Evolutionary conservation across 176 grass and related monocot genomes (phyloP).

Genomic region (Urochloa ruziziensis): DNA sequence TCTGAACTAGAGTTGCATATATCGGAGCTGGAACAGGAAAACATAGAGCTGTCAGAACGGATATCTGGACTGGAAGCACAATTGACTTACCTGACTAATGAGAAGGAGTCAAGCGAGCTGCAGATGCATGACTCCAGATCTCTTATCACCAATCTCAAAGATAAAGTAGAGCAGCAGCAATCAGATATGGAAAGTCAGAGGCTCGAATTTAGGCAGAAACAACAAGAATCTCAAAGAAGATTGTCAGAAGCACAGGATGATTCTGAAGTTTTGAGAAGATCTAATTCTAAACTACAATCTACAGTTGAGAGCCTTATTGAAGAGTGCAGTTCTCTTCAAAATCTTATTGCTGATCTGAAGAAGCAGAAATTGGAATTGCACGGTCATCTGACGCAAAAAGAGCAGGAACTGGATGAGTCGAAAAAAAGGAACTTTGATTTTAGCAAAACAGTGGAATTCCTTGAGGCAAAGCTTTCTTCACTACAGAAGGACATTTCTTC

Average conservation of each 20-base stretch:
- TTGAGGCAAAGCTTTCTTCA: conserved; percentile 78
- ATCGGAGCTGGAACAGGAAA: conserved; percentile 85
- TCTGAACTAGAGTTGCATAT: conserved; percentile 79
- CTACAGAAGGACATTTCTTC: conserved; percentile 72
- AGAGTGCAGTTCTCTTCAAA: conserved; percentile 88
- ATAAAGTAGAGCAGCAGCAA: conserved; percentile 68
- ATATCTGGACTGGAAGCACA: conserved; percentile 95
- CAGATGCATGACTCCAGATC: conserved; percentile 78
- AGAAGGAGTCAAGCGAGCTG: conserved; percentile 69
- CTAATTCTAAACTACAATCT: conserved; percentile 84
- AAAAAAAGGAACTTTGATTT: conserved; percentile 67
- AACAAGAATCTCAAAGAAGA: conserved; percentile 71
- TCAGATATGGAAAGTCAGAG: conserved; percentile 74
- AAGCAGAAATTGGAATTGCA: conserved; percentile 86
- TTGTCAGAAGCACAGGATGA: conserved; percentile 72
- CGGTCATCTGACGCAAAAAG: conserved; percentile 59
- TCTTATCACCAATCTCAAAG: conserved; percentile 71
- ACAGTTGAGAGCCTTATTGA: conserved; percentile 93
- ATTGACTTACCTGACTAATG: conserved; percentile 67
- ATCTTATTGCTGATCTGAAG: conserved; percentile 66
- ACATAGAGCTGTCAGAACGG: conserved; percentile 79
- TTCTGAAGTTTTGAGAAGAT: conserved; percentile 75
- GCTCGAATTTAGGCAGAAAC: conserved; percentile 71
- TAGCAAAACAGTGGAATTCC: conserved; percentile 70
- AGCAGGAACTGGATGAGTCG: conserved; percentile 72